Conservation (phyloP, 768 basidiomycete species). For the Suillus subluteus region DNA sequence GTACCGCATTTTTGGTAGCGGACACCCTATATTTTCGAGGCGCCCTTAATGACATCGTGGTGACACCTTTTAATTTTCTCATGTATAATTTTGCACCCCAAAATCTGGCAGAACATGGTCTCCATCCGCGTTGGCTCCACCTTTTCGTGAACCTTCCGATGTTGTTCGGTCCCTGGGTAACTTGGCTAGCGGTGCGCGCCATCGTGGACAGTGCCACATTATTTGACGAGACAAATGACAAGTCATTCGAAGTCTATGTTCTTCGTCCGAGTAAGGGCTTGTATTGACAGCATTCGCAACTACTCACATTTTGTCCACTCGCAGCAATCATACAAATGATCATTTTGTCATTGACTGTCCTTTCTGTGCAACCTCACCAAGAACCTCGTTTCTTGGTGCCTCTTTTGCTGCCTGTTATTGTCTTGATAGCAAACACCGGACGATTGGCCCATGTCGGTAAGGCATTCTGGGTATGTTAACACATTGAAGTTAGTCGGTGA, state of each 20-base stretch:
- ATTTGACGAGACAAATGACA: slow-evolving; percentile 11
- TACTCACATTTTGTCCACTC: slow-evolving; percentile 8
- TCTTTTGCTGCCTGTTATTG: slow-evolving; percentile 36
- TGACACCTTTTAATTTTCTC: slow-evolving; percentile 43
- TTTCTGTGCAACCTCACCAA: slow-evolving; percentile 43
- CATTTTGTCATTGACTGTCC: slow-evolving; percentile 28
- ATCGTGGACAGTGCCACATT: slow-evolving; percentile 6
- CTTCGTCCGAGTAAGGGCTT: slow-evolving; percentile 22
- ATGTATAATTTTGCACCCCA: slow-evolving; percentile 39
- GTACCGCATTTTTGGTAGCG: slow-evolving; percentile 23
- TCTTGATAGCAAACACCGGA: slow-evolving; percentile 32
- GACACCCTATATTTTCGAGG: slow-evolving; percentile 41
- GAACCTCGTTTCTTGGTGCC: slow-evolving; percentile 44
- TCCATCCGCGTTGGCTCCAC: slow-evolving; percentile 46
- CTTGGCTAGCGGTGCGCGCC: slow-evolving; percentile 24
- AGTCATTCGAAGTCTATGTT: slow-evolving; percentile 19
- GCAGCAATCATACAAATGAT: slow-evolving; percentile 37
- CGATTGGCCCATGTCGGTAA: slow-evolving; percentile 27
- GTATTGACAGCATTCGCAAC: too few relatives aligned
- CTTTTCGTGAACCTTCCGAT: slow-evolving; percentile 43
- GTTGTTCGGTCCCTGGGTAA: slow-evolving; percentile 40
- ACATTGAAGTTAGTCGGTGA: background rate
- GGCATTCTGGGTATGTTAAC: slow-evolving; percentile 36
- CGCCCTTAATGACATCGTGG: slow-evolving; percentile 21
- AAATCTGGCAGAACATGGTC: slow-evolving; percentile 42